Evolutionary conservation across 1,284 basidiomycete species (phyloP).

Genomic region (Meripilus lineatus): DNA sequence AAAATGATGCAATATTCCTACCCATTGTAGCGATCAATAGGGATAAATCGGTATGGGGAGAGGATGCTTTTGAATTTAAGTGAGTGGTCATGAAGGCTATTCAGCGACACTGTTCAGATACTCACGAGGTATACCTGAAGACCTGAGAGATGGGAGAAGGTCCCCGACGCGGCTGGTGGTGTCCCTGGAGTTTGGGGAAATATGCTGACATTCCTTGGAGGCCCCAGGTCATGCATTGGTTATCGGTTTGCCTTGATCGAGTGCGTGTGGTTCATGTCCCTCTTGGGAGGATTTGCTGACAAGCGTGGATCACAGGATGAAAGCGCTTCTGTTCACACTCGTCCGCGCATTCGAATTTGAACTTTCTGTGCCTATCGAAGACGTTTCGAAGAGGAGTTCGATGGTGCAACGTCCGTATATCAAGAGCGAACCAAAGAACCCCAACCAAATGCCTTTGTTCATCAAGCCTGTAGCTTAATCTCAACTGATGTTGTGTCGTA

Average conservation of each 20-base stretch:
- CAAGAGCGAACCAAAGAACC: conserved; percentile 10
- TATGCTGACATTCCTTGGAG: conserved; percentile 51
- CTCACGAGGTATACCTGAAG: conserved; percentile 20
- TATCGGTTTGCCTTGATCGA: conserved; percentile 22
- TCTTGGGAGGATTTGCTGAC: background rate
- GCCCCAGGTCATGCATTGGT: conserved; percentile 55
- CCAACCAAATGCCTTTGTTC: conserved; percentile 18
- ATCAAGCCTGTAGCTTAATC: conserved; percentile 19
- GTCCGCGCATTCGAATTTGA: conserved; percentile 54
- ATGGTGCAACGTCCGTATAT: conserved; percentile 19
- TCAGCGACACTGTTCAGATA: background rate
- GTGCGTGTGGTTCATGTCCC: conserved; percentile 6
- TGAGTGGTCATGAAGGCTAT: conserved; percentile 19
- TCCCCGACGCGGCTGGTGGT: conserved; percentile 34
- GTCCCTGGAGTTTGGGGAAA: conserved; percentile 55
- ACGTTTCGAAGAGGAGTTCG: conserved; percentile 15
- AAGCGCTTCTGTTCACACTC: conserved; percentile 52
- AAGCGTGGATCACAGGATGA: conserved; percentile 45
- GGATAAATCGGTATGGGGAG: conserved; percentile 47
- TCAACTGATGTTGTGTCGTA: too few relatives aligned
- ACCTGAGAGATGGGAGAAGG: conserved; percentile 54
- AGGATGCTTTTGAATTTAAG: conserved; percentile 49
- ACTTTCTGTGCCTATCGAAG: conserved; percentile 36
- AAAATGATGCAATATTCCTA: conserved; percentile 42
- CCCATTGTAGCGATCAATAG: conserved; percentile 46